A percentile compares a stretch with the other conserved stretches of the same genome.
Evolutionary conservation across 192 early-diverging fungal genomes (phyloP).

Genomic region (Umbelopsis sp.): DNA sequence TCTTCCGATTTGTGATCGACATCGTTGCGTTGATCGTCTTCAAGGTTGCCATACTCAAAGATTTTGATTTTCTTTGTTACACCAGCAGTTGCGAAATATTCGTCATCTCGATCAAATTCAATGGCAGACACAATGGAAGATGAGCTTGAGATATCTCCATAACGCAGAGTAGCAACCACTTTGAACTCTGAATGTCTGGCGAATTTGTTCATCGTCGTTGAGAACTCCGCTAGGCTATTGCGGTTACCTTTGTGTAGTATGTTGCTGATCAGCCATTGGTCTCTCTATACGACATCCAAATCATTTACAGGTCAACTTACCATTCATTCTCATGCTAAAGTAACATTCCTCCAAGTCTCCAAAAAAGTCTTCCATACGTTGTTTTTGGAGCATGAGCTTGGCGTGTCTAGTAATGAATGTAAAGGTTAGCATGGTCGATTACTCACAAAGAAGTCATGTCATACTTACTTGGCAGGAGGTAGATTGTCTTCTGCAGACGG

Average conservation of each 20-base stretch:
- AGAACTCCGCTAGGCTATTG: constrained; percentile 49
- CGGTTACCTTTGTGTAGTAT: not conserved
- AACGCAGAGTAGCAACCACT: constrained; percentile 78
- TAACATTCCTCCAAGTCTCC: constrained; percentile 75
- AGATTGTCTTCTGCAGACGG: not conserved
- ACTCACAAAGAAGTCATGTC: too few species aligned
- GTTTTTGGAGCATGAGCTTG: constrained; percentile 36
- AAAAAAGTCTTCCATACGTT: constrained; percentile 65
- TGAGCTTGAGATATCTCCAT: constrained; percentile 68
- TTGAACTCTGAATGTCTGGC: constrained; percentile 70
- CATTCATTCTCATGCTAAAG: constrained; percentile 58
- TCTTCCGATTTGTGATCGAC: constrained; percentile 30
- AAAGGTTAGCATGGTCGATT: not conserved
- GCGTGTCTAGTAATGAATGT: not conserved
- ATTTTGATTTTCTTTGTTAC: constrained; percentile 93
- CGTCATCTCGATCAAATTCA: constrained; percentile 93
- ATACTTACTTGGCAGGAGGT: not conserved
- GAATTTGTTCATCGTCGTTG: constrained; percentile 69
- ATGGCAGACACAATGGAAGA: constrained; percentile 91
- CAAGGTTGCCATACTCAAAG: constrained; percentile 75
- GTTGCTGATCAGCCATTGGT: not conserved
- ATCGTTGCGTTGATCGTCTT: constrained; percentile 31
- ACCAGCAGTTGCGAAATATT: constrained; percentile 93
- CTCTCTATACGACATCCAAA: not conserved
- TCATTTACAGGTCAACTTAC: constrained; percentile 38